Conservation (phyloP, 331 rosid species). For the Malus hybrid region DNA sequence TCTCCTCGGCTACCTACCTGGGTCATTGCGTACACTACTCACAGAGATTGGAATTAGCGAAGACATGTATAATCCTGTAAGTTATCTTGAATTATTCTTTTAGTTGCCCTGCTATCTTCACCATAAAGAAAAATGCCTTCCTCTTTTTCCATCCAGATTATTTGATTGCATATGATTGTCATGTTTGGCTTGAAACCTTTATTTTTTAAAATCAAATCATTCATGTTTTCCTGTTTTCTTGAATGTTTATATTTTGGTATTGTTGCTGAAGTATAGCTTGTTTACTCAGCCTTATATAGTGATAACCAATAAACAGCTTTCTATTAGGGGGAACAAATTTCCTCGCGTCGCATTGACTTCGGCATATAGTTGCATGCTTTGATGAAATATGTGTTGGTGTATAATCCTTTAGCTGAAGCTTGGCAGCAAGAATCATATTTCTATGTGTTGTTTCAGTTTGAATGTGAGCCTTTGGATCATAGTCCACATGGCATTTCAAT, state of each 20-base stretch:
- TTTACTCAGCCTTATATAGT: background rate
- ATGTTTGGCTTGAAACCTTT: background rate
- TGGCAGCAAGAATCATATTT: too few species aligned
- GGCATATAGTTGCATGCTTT: background rate
- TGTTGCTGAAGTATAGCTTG: background rate
- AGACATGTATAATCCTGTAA: conserved; percentile 95
- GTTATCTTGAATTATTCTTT: conserved; percentile 36
- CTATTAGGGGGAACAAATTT: background rate
- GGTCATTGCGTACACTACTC: conserved; percentile 47
- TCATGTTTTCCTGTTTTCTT: background rate
- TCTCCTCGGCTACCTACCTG: conserved; percentile 67
- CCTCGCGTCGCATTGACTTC: background rate
- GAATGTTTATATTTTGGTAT: background rate
- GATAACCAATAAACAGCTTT: background rate
- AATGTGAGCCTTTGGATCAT: too few species aligned
- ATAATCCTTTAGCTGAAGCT: too few species aligned
- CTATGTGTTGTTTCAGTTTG: too few species aligned
- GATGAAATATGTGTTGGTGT: too few species aligned
- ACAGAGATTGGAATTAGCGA: conserved; percentile 64
- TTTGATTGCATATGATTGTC: background rate
- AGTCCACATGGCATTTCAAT: too few species aligned
- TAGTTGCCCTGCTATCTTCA: conserved; percentile 19
- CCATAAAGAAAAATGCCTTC: conserved; percentile 1
- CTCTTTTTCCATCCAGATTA: background rate
- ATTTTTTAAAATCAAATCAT: background rate